Base-by-base conservation (phyloP, 2,329 filamentous ascomycete genomes). In the Fusarium anthophilum region DNA sequence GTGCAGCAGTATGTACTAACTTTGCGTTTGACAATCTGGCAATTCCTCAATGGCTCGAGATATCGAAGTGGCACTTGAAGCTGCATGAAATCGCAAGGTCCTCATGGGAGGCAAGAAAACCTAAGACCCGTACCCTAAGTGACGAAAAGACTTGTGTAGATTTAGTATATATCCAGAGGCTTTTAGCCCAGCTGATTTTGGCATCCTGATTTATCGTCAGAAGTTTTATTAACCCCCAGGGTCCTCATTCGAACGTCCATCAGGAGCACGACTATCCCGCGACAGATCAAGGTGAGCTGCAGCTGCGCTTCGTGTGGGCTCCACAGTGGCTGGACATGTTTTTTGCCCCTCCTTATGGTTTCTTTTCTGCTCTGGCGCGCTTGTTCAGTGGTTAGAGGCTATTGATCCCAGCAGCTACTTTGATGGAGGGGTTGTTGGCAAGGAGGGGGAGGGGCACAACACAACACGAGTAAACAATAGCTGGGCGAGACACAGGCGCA, bases 231-330 rank as follows among this genome's bases (percentile, higher is more conserved):
- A 7, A 50, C 28, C 22, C 22, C 47, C 15, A 20, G 47, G 47
- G 28, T 45, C 48, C 58, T 73, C 70, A 58, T 66, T 24, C 37
- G 15, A 24, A 43, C 67, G 48, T 66, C 68, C 63, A 72, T 57
- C 44, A 45, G 39, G 44, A 59, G 44, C 54, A 43, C 43, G 30
- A 73, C 62, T 58, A 59, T 50, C 66, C 61, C 50, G 51, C 54
- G 32, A 69, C 47, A 71, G 45, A 59, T 66, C 41, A 69, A 72
- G 45, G 66, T 77, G 76, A 78, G 76, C 48, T 78, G 74, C 76
- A 78, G 69, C 39, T 68, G 43, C 38, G 44, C 62, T 66, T 69
- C 62, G 53, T 58, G n/a, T 45, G 51, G 63, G 58, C 37, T 70
- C 76, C 74, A 71, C 68, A 58, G 63, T 76, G 72, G 72, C 70